phyloP scores from a whole-genome alignment of 176 grass and related monocot species.

The Juncus inflexus region DNA sequence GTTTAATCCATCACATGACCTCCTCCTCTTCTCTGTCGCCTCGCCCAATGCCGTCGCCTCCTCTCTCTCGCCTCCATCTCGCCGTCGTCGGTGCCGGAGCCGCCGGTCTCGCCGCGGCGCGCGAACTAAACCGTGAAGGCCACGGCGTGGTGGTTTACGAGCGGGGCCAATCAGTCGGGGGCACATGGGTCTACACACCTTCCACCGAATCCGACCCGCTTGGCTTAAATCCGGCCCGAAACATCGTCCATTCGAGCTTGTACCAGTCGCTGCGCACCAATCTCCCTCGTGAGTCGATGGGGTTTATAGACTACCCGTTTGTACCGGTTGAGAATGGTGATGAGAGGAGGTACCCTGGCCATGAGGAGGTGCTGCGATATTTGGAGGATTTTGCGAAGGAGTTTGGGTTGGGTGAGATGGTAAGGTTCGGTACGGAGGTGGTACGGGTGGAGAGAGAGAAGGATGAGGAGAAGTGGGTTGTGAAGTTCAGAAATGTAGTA shows the following conservation, averaged over 20 bases:
- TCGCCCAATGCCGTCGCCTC: too few relatives aligned
- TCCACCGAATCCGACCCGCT: constrained; percentile 44
- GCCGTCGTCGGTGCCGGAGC: constrained; percentile 72
- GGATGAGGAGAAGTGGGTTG: constrained; percentile 42
- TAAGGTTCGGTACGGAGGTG: constrained; percentile 68
- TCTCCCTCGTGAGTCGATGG: constrained; percentile 76
- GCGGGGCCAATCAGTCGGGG: constrained; percentile 48
- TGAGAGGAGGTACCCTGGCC: constrained; percentile 54
- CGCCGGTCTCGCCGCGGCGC: constrained; percentile 43
- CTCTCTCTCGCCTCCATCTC: constrained; percentile 9
- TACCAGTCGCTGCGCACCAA: constrained; percentile 88
- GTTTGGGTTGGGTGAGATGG: constrained; percentile 44
- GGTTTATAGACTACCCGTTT: constrained; percentile 86
- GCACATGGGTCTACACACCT: constrained; percentile 66
- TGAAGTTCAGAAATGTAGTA: constrained; percentile 29
- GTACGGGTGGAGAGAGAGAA: constrained; percentile 29
- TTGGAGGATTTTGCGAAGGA: constrained; percentile 60
- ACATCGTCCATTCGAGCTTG: constrained; percentile 60
- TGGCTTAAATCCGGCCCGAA: constrained; percentile 31
- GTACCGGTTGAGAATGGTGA: constrained; percentile 29
- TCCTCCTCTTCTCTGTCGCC: too few relatives aligned
- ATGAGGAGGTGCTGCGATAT: constrained; percentile 76
- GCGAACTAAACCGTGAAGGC: constrained; percentile 67
- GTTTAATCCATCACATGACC: too few relatives aligned
- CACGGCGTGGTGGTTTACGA: constrained; percentile 74